Conservation (phyloP, 768 basidiomycete species). For the Mycena pura region DNA sequence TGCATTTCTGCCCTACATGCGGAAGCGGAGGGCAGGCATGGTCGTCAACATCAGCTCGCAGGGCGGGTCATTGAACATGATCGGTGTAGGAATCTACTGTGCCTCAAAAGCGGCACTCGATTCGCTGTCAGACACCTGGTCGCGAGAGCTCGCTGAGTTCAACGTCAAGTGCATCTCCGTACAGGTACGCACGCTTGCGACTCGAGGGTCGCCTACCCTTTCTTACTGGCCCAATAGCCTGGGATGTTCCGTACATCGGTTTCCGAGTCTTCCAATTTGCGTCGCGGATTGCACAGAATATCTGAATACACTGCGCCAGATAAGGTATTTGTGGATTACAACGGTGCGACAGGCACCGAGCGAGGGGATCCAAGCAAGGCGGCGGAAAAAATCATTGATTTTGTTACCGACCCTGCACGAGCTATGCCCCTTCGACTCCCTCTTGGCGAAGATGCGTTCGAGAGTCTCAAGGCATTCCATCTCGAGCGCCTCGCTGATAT, state of each 20-base stretch:
- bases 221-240: slow-evolving; percentile 20
- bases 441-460: slow-evolving; percentile 25
- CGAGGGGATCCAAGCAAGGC: slow-evolving; percentile 30
- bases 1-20: slow-evolving; percentile 42
- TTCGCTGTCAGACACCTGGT: slow-evolving; percentile 8
- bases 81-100: slow-evolving; percentile 33
- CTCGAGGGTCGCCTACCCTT: background rate
- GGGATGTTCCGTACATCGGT: slow-evolving; percentile 33
- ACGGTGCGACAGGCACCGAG: slow-evolving; percentile 10
- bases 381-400: slow-evolving; percentile 27
- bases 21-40: slow-evolving; percentile 36
- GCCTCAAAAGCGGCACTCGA: slow-evolving; percentile 36
- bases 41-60: slow-evolving; percentile 40
- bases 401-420: background rate
- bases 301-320: slow-evolving; percentile 23
- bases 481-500: slow-evolving; percentile 5
- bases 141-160: slow-evolving; percentile 21
- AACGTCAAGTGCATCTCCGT: slow-evolving; percentile 24
- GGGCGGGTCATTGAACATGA: slow-evolving; percentile 4
- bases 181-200: slow-evolving; percentile 12
- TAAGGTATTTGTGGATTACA: background rate
- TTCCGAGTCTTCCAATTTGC: slow-evolving; percentile 4
- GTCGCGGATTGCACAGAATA: slow-evolving; percentile 21
- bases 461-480: background rate
- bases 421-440: slow-evolving; percentile 18